Percentiles rank a stretch among this genome's conserved stretches.
These are phyloP conservation scores for Lepidium aucheri DNA, from an alignment of 345 rosid genomes.

Conservation along the genomic window DNA sequence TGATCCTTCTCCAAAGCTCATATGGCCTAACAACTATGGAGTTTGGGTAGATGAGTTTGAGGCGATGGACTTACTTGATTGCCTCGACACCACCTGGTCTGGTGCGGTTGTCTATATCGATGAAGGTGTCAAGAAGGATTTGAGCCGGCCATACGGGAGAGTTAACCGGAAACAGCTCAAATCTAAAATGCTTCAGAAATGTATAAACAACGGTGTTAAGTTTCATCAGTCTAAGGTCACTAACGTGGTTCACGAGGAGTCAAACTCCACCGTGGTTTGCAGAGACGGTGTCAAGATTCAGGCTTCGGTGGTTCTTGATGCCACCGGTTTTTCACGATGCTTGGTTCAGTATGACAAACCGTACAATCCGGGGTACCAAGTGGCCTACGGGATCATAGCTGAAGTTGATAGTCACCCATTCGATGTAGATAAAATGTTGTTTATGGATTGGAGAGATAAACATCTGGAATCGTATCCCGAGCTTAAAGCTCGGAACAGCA, in stretches of 20 bases:
- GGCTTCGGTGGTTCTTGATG: constrained; percentile 86
- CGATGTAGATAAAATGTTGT: constrained; percentile 88
- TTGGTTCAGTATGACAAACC: constrained; percentile 94
- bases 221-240: constrained; percentile 92
- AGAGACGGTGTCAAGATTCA: constrained; percentile 77
- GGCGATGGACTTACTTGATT: constrained; percentile 93
- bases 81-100: constrained; percentile 92
- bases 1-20: constrained; percentile 82
- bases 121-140: constrained; percentile 52
- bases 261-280: constrained; percentile 71
- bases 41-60: constrained; percentile 99
- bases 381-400: constrained; percentile 88
- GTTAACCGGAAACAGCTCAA: constrained; percentile 89
- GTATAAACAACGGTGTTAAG: constrained; percentile 72
- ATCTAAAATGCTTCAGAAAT: constrained; percentile 87
- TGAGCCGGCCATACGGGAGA: constrained; percentile 85
- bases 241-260: constrained; percentile 78
- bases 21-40: constrained; percentile 99
- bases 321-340: constrained; percentile 94
- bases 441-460: constrained; percentile 98
- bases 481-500: constrained; percentile 53
- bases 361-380: constrained; percentile 93
- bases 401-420: constrained; percentile 95
- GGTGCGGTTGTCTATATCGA: constrained; percentile 78
- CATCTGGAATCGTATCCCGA: constrained; percentile 44